These are phyloP conservation scores for Cynanchum wilfordii DNA, from an alignment of 257 asterid species.

Conservation along the genomic window DNA sequence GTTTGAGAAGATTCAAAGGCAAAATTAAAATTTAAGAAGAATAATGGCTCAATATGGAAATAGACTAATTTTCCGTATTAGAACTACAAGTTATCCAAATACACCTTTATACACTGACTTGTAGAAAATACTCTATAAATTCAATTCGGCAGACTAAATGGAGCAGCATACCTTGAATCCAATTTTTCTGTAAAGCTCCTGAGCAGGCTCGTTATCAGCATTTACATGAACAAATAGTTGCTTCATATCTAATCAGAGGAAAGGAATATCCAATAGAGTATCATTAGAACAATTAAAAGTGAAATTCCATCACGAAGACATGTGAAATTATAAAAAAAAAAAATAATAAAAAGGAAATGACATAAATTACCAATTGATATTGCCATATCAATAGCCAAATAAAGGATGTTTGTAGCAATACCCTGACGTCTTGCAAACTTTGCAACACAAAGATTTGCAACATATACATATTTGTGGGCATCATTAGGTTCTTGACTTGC, in stretches of 20 bases:
- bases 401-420: slow-evolving; percentile 77
- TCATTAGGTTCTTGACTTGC: slow-evolving; percentile 58
- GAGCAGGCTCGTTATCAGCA: slow-evolving; percentile 68
- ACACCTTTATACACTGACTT: background rate
- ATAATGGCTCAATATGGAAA: no score
- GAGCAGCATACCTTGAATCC: slow-evolving; percentile 61
- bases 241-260: slow-evolving; percentile 54
- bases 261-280: slow-evolving; percentile 9
- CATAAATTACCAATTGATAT: slow-evolving; percentile 42
- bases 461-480: slow-evolving; percentile 69
- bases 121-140: background rate
- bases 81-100: background rate
- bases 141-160: slow-evolving; percentile 4
- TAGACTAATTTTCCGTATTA: no score
- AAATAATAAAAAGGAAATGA: background rate
- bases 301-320: background rate
- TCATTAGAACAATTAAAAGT: slow-evolving; percentile 2
- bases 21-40: no score
- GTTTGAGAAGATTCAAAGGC: no score
- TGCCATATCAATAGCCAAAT: slow-evolving; percentile 70
- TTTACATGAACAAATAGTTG: slow-evolving; percentile 81
- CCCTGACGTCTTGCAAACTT: slow-evolving; percentile 89
- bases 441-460: slow-evolving; percentile 87
- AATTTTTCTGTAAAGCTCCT: slow-evolving; percentile 62
- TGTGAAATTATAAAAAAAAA: background rate